phyloP scores from a whole-genome alignment of 2,329 filamentous ascomycete genomes.

The Alternaria arbusti region DNA sequence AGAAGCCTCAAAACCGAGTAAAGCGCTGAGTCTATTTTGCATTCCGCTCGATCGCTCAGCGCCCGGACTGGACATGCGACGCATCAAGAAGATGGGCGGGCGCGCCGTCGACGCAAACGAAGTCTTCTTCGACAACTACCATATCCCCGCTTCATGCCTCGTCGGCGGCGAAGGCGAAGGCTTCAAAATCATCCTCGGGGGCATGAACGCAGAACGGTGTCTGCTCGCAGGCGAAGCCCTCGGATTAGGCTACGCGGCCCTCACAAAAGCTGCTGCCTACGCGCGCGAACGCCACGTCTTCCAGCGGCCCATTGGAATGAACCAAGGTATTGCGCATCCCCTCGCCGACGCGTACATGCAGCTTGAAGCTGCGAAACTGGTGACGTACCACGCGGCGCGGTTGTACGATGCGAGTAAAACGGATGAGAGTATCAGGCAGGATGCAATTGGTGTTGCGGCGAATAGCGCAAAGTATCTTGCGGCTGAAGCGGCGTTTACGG shows the following conservation, averaged over 20 bases:
- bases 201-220: constrained; percentile 59
- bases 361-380: constrained; percentile 66
- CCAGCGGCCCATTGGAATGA: constrained; percentile 63
- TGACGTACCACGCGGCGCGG: constrained; percentile 66
- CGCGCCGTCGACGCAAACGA: constrained; percentile 84
- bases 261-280: constrained; percentile 53
- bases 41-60: constrained; percentile 72
- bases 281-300: constrained; percentile 61
- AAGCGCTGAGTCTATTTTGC: constrained; percentile 80
- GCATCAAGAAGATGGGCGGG: constrained; percentile 86
- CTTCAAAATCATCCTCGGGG: constrained; percentile 69
- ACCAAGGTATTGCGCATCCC: constrained; percentile 66
- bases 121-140: constrained; percentile 84
- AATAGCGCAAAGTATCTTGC: constrained; percentile 66
- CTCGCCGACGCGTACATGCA: constrained; percentile 66
- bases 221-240: constrained; percentile 75
- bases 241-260: constrained; percentile 76
- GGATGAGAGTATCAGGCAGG: constrained; percentile 22
- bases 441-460: constrained; percentile 61
- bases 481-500: constrained; percentile 66
- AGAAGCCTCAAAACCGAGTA: constrained; percentile 71
- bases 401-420: constrained; percentile 60
- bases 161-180: constrained; percentile 77
- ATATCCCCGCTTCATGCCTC: constrained; percentile 67
- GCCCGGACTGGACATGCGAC: constrained; percentile 69